Base-by-base conservation (phyloP, 495 filamentous ascomycete genomes). In the Astrocystis sublimbata region DNA sequence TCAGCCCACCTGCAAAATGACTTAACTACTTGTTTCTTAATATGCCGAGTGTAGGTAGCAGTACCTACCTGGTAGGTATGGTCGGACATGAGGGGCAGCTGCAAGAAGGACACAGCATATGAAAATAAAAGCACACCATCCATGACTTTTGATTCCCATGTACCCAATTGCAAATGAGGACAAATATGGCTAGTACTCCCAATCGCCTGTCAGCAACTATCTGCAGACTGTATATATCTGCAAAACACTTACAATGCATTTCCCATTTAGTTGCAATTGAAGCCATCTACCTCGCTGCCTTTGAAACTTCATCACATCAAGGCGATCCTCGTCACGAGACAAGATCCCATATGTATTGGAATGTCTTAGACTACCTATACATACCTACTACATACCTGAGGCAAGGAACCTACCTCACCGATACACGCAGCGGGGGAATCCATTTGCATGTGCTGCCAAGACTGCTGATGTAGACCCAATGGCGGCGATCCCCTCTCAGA, bases 61-160 rank as follows among this genome's bases (percentile, higher is more conserved):
- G n/a, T n/a, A n/a, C n/a, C n/a, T n/a, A n/a, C n/a, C n/a, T n/a
- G n/a, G n/a, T n/a, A n/a, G n/a, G n/a, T n/a, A n/a, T n/a, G n/a
- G n/a, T 47, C 43, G 43, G 9, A 2, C 23, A n/a, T n/a, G 23
- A 47, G 24, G 43, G 43, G 23, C 23, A 23, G 31, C 47, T 50
- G 47, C 47, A 50, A 50, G 47, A 33, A 50, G 47, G 47, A 28
- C 46, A 49, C 26, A 49, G 46, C 46, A 31, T 26, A 49, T 26
- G 46, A 23, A 30, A 6, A 36, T 36, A 36, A 6, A 36, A 36
- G 33, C n/a, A n/a, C n/a, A n/a, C n/a, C n/a, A n/a, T n/a, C n/a
- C n/a, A n/a, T n/a, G n/a, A n/a, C n/a, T n/a, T n/a, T n/a, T n/a
- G n/a, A n/a, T n/a, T n/a, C n/a, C n/a, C n/a, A n/a, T n/a, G n/a